A percentile compares a stretch with the other conserved stretches of the same genome.
Evolutionary conservation across 208 protist species (phyloP).

Genomic region (Trypanosomatidae sp.): DNA sequence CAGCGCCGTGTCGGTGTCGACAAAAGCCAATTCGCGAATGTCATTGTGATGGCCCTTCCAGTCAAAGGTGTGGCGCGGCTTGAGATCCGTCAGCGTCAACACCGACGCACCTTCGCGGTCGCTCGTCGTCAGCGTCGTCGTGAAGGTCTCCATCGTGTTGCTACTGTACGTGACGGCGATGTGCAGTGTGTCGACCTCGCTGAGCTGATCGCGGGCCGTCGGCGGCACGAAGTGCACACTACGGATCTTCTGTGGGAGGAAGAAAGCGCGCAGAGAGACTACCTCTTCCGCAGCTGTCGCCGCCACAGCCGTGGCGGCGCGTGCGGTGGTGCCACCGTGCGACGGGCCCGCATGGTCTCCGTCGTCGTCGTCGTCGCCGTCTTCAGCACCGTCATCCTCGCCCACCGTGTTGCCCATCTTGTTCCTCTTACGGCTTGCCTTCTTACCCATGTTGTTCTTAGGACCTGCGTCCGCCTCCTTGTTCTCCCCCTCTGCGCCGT

Average conservation of each 20-base stretch:
- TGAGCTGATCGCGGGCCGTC: conserved; percentile 30
- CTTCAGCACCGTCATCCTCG: conserved; percentile 22
- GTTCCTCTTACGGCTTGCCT: conserved; percentile 8
- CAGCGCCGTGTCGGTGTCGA: conserved; percentile 80
- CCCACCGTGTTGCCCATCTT: conserved; percentile 6
- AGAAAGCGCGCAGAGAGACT: conserved; percentile 72
- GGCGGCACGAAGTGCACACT: conserved; percentile 74
- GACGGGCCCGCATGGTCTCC: not conserved
- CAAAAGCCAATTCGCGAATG: conserved; percentile 67
- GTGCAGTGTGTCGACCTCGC: conserved; percentile 52
- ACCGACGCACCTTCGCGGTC: conserved; percentile 57
- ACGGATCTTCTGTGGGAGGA: conserved; percentile 79
- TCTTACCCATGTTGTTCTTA: conserved; percentile 16
- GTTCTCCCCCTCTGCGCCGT: not conserved
- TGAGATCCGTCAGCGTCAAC: conserved; percentile 72
- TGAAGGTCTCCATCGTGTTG: conserved; percentile 80
- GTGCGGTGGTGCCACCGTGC: not conserved
- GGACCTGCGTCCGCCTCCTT: conserved; percentile 6
- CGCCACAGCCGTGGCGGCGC: not conserved
- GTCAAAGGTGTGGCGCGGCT: conserved; percentile 49
- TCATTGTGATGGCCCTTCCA: conserved; percentile 76
- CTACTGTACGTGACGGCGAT: conserved; percentile 84
- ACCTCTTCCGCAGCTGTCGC: conserved; percentile 75
- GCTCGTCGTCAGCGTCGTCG: conserved; percentile 56
- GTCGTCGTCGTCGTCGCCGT: conserved; percentile 18